Base-by-base conservation (phyloP, 2,329 filamentous ascomycete genomes). In the Trichophyton equinum region DNA sequence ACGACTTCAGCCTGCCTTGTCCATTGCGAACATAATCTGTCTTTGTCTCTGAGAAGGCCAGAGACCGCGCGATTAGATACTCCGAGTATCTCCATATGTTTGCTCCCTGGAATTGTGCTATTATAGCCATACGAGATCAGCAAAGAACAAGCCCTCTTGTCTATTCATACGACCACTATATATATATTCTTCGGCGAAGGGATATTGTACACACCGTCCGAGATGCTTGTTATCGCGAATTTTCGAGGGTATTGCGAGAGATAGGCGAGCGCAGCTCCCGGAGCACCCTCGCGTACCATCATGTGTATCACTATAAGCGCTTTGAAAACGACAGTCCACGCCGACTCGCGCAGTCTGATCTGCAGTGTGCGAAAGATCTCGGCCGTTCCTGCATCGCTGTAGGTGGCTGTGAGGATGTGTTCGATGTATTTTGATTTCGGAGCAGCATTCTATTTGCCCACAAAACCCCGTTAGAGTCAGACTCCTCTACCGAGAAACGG, bases 241-340 rank as follows among this genome's bases (percentile, higher is more conserved):
- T 89, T 83, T 68, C 87, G 88, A 60, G 89, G 87, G 71, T 92
- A 87, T 66, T 88, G 86, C 49, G 91, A 82, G 38, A 99, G 82
- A 69, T 89, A 96, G 64, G 85, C 82, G 66, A 99, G 79, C 2
- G 94, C 96, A 57, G 91, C 88, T 72, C 97, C 90, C 38, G 87
- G 85, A 65, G 91, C 87, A 60, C 94, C 94, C 77, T 99, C 94
- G 67, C 94, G 85, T 72, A 99, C 94, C 94, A 99, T 97, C 64
- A 97, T 79, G 74, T 99, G 94, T 55, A 95, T 85, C 57, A 95
- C 94, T 68, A 97, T 96, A 67, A 99, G 80, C 68, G 90, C 87
- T 79, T 99, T 99, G 85, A 96, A 96, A 65, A 96, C 92, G 62
- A 97, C 91, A n/a, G 94, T 99, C 94, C 94, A 99, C 80, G 94